These are phyloP conservation scores for Huntiella savannae DNA, from an alignment of 2,329 filamentous ascomycete genomes.

Conservation along the genomic window DNA sequence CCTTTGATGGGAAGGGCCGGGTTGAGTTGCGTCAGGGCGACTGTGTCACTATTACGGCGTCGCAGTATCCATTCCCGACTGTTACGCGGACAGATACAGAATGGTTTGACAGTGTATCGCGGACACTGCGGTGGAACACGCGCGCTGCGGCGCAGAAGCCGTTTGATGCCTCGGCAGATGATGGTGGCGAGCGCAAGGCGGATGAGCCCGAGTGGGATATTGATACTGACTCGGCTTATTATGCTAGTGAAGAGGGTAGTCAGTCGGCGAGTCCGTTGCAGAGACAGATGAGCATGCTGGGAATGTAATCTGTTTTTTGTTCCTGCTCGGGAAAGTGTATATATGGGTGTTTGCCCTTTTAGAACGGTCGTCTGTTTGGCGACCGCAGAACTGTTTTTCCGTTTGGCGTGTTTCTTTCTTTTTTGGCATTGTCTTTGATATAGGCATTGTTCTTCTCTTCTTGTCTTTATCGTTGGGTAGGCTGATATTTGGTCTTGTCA, in stretches of 20 bases:
- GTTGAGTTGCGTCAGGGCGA: conserved; percentile 86
- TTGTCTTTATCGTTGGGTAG: conserved; percentile 7
- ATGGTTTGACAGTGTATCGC: conserved; percentile 91
- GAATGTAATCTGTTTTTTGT: conserved; percentile 25
- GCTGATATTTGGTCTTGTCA: not conserved
- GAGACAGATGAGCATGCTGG: conserved; percentile 55
- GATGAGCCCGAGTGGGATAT: conserved; percentile 70
- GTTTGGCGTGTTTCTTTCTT: conserved; percentile 4
- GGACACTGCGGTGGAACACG: conserved; percentile 88
- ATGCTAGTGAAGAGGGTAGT: conserved; percentile 55
- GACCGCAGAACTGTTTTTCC: conserved; percentile 3
- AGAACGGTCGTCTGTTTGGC: not conserved
- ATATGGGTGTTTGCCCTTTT: not conserved
- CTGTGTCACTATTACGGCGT: conserved; percentile 88
- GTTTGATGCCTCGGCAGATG: conserved; percentile 40
- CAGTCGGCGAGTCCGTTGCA: conserved; percentile 47
- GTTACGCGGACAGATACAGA: conserved; percentile 77
- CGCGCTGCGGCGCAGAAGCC: conserved; percentile 81
- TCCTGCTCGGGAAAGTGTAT: not conserved
- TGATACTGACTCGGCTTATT: conserved; percentile 62
- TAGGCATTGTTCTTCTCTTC: not conserved
- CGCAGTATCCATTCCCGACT: conserved; percentile 91
- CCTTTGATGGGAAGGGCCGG: conserved; percentile 92
- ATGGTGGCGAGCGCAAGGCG: conserved; percentile 23
- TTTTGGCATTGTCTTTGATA: not conserved